phyloP scores from a whole-genome alignment of 306 rosid genomes.

The Castanospermum australe region DNA sequence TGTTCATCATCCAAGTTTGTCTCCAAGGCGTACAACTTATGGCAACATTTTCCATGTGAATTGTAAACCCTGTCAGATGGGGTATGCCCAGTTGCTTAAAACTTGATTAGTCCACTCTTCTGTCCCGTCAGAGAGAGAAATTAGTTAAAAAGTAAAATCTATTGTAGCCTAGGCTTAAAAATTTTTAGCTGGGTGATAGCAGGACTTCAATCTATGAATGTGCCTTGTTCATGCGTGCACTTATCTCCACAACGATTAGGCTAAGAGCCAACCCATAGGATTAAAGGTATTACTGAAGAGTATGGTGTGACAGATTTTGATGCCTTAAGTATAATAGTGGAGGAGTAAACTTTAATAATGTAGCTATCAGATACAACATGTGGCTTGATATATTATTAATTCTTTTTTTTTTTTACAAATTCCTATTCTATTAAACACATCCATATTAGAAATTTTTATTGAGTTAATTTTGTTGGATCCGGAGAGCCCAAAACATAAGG shows the following conservation, averaged over 20 bases:
- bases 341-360: not conserved
- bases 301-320: no score
- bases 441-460: not conserved
- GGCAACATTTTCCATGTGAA: not conserved
- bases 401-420: not conserved
- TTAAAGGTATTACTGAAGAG: no score
- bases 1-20: not conserved
- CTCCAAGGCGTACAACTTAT: not conserved
- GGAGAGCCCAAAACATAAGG: no score
- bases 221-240: not conserved
- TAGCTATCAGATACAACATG: not conserved
- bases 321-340: not conserved
- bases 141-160: not conserved
- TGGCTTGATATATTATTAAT: not conserved
- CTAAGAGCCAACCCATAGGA: no score
- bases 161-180: not conserved
- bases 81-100: not conserved
- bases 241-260: no score
- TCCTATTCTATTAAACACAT: no score
- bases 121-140: not conserved
- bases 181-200: not conserved
- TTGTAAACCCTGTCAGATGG: not conserved
- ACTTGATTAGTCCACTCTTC: not conserved
- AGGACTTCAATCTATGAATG: not conserved
- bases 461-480: no score